phyloP scores from a whole-genome alignment of 495 filamentous ascomycete species.

The Xylaria acuta region DNA sequence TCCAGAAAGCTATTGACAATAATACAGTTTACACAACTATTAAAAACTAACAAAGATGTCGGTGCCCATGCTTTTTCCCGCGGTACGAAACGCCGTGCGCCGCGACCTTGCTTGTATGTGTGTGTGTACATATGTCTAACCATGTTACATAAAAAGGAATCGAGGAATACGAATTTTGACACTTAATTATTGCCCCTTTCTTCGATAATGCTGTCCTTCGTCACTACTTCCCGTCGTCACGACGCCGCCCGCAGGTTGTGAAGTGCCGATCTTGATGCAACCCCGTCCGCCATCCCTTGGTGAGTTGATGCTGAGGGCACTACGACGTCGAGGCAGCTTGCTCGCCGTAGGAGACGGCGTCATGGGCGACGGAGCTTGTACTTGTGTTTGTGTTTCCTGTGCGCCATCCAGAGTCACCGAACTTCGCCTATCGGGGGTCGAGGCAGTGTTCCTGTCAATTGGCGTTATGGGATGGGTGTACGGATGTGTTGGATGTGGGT shows the following conservation, averaged over 20 bases:
- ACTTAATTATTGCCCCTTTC: not conserved
- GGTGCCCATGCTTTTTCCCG: not conserved
- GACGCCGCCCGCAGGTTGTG: constrained; percentile 29
- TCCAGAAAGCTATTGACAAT: not conserved
- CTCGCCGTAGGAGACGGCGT: constrained; percentile 31
- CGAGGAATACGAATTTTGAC: not conserved
- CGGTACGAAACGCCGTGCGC: not conserved
- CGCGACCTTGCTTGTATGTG: not conserved
- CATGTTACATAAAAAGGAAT: not conserved
- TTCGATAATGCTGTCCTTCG: constrained; percentile 23
- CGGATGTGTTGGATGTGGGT: constrained; percentile 14
- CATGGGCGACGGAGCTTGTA: constrained; percentile 14
- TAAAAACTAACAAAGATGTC: not conserved
- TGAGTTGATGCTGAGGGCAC: constrained; percentile 37
- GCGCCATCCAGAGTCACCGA: constrained; percentile 14
- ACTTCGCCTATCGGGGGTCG: constrained; percentile 20
- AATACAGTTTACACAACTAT: not conserved
- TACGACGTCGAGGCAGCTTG: constrained; percentile 28
- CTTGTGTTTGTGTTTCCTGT: not conserved
- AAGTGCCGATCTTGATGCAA: constrained; percentile 46
- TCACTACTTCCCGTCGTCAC: constrained; percentile 36
- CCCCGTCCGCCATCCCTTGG: constrained; percentile 36
- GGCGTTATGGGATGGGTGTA: constrained; percentile 30
- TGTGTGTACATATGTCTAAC: not conserved
- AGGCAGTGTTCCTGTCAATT: constrained; percentile 28